Base-by-base conservation (phyloP, 2,329 filamentous ascomycete genomes). In the Sclerotinia trifoliorum region DNA sequence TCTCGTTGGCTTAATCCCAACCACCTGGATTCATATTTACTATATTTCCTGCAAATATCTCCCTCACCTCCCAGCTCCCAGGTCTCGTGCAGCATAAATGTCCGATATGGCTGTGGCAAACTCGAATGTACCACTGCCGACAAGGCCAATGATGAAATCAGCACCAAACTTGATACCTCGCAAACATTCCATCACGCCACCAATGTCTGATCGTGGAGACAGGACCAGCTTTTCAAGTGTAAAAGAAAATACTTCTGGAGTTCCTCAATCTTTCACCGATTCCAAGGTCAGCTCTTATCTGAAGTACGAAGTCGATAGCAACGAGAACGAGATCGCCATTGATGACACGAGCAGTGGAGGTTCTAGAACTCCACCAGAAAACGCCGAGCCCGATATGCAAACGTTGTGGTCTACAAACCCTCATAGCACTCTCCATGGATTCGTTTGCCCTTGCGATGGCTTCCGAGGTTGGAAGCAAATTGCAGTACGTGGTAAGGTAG, bases 401-500 rank as follows among this genome's bases (percentile, higher is more conserved):
- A 69, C 65, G 2, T 71, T 75, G 70, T 63, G 74, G 49, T 29
- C 46, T 21, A 74, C 70, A 21, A 82, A 84, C 73, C 85, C 85
- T 67, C 77, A 83, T 73, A 86, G 83, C 79, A 81, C 78, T 72
- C 81, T 88, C 51, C 85, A 86, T 76, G 85, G 84, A 68, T 84
- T 83, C 75, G 87, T 85, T 80, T 84, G 82, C 71, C 86, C 87
- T 29, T 67, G 82, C 82, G 70, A 87, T 72, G 82, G 80, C 76
- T 88, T 88, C 76, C 82, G 81, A 70, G 86, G 86, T 64, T 89
- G 86, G 86, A 88, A 86, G 80, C 81, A 84, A 74, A 88, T 88
- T 75, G 82, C 83, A 67, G 81, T 88, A 70, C 83, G 81, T 77
- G 76, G 75, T 19, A 86, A 83, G 77, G 80, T 81, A 73, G 85